These are phyloP conservation scores for Hylodesmum podocarpum DNA, from an alignment of 306 rosid genomes.

Conservation along the genomic window DNA sequence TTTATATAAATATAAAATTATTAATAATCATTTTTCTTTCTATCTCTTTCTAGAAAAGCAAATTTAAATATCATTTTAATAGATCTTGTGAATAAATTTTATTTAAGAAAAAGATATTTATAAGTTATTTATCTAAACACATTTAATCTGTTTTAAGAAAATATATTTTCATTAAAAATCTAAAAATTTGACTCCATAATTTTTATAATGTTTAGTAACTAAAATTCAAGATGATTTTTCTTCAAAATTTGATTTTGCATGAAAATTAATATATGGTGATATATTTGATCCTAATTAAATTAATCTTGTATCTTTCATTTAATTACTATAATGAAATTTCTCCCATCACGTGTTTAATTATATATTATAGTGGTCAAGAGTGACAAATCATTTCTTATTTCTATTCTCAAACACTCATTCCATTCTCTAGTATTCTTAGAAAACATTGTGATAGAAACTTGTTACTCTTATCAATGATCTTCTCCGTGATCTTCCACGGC, in stretches of 20 bases:
- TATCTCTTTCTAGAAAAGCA: too few relatives aligned
- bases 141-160: not conserved
- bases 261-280: not conserved
- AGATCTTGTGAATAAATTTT: not conserved
- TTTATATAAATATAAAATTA: not conserved
- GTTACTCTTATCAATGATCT: slow-evolving; percentile 34
- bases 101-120: not conserved
- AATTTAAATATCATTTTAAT: too few relatives aligned
- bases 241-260: not conserved
- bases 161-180: not conserved
- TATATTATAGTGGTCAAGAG: not conserved
- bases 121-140: too few relatives aligned
- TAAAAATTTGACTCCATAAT: not conserved
- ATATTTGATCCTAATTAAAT: not conserved
- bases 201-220: not conserved
- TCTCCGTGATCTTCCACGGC: slow-evolving; percentile 63
- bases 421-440: not conserved
- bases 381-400: not conserved
- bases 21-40: not conserved
- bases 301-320: not conserved
- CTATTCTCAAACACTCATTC: not conserved
- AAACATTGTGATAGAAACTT: not conserved
- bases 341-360: not conserved
- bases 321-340: not conserved
- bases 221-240: not conserved